A percentile compares a stretch with the other conserved stretches of the same genome.
phyloP scores from a whole-genome alignment of 805 yeast genomes.

The Candida namnaoensis region DNA sequence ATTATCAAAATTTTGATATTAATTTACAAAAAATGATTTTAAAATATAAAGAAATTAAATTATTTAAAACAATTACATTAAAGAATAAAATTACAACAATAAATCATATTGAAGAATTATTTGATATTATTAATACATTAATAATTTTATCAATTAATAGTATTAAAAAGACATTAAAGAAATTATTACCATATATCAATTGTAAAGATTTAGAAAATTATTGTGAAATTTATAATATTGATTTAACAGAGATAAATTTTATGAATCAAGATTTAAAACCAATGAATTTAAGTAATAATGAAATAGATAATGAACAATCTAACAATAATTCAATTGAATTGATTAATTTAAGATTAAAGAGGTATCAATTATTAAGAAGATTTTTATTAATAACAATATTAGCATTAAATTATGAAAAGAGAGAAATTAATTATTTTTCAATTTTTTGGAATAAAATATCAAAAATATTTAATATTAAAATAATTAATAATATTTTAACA shows the following conservation, averaged over 20 bases:
- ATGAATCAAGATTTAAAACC: slow-evolving; percentile 1
- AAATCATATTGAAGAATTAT: slow-evolving; percentile 1
- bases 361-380: slow-evolving; percentile 30
- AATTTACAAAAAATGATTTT: slow-evolving; percentile 17
- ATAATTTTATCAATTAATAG: slow-evolving; percentile 24
- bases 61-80: slow-evolving; percentile 13
- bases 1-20: slow-evolving; percentile 18
- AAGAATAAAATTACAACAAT: neutral
- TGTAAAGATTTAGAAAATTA: slow-evolving; percentile 28
- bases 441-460: slow-evolving; percentile 3
- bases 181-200: slow-evolving; percentile 20
- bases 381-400: slow-evolving; percentile 33
- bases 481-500: slow-evolving; percentile 10
- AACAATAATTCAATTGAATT: slow-evolving; percentile 1
- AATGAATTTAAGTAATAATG: neutral
- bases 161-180: slow-evolving; percentile 16
- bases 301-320: too few relatives aligned
- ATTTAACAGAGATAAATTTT: slow-evolving; percentile 20
- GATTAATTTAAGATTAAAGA: slow-evolving; percentile 22
- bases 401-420: slow-evolving; percentile 20
- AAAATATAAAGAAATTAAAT: slow-evolving; percentile 20
- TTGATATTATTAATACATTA: slow-evolving; percentile 19
- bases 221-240: slow-evolving; percentile 33
- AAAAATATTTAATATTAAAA: slow-evolving; percentile 4
- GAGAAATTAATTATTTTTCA: slow-evolving; percentile 11